These are phyloP conservation scores for Teunomyces gatunensis DNA, from an alignment of 805 yeast genomes.

Conservation along the genomic window DNA sequence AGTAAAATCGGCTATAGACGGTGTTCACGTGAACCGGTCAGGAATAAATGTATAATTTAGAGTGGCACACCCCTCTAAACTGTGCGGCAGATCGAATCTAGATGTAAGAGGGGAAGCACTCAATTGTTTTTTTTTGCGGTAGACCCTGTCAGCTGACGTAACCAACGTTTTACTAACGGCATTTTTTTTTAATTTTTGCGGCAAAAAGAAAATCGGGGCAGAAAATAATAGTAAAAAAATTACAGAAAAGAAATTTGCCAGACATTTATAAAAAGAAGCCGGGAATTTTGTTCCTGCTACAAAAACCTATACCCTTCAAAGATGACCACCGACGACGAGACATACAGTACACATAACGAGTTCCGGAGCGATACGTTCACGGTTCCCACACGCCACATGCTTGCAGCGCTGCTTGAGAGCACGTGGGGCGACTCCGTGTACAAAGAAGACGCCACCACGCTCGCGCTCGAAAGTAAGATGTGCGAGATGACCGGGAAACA, in stretches of 20 bases:
- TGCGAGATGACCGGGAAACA: constrained; percentile 73
- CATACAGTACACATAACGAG: constrained; percentile 34
- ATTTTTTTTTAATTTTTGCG: neutral
- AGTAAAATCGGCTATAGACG: neutral
- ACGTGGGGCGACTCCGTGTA: constrained; percentile 88
- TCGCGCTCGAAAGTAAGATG: constrained; percentile 59
- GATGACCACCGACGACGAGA: constrained; percentile 12
- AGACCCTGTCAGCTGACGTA: neutral
- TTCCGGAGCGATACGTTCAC: constrained; percentile 81
- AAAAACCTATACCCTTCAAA: too few species aligned
- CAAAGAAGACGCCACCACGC: constrained; percentile 73
- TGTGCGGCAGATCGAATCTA: neutral
- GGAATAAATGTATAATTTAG: neutral
- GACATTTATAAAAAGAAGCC: neutral
- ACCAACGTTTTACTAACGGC: neutral
- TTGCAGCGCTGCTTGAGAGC: constrained; percentile 33
- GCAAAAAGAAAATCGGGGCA: neutral
- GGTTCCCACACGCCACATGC: constrained; percentile 71
- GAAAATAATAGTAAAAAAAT: neutral
- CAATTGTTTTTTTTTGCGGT: neutral
- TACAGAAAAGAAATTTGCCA: neutral
- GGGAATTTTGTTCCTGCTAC: too few species aligned
- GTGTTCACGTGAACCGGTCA: neutral
- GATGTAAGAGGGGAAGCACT: neutral
- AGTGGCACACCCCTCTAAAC: neutral